Evolutionary conservation across 1,284 basidiomycete genomes (phyloP).

Genomic region (Cutaneotrichosporon cutaneum): DNA sequence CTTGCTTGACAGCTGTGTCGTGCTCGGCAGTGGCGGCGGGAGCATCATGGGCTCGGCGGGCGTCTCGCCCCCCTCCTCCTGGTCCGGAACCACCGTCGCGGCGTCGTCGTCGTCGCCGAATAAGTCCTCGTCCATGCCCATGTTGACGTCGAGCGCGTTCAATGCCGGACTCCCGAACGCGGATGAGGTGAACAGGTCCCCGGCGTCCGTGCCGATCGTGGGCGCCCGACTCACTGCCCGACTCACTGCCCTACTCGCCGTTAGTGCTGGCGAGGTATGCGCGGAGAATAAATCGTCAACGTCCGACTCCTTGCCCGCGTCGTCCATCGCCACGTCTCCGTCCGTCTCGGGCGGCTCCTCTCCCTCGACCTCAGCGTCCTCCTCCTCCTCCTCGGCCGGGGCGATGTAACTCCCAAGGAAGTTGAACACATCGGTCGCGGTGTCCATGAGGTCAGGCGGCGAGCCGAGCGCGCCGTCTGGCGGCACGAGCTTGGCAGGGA

Average conservation of each 20-base stretch:
- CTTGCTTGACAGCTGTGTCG: constrained; percentile 2
- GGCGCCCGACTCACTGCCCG: constrained; percentile 4
- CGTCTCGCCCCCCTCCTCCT: neutral
- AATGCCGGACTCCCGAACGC: constrained; percentile 16
- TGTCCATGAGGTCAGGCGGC: constrained; percentile 30
- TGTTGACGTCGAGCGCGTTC: constrained; percentile 13
- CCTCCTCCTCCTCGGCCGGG: constrained; percentile 25
- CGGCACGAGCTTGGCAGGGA: neutral
- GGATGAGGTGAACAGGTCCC: constrained; percentile 12
- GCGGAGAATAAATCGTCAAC: constrained; percentile 46
- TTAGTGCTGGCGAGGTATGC: constrained; percentile 21
- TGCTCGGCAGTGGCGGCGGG: neutral
- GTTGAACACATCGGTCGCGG: constrained; percentile 37
- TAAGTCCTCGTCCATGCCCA: constrained; percentile 26
- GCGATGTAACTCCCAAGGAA: constrained; percentile 36
- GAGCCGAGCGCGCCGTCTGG: constrained; percentile 12
- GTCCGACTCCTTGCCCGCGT: constrained; percentile 27
- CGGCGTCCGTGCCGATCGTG: neutral
- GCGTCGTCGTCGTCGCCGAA: constrained; percentile 24
- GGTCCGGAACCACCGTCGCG: neutral
- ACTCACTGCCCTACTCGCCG: constrained; percentile 7
- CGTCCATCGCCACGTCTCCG: constrained; percentile 17
- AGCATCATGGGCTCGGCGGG: neutral
- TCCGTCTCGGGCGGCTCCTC: constrained; percentile 13
- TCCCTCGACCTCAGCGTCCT: constrained; percentile 19